Evolutionary conservation across 2,329 filamentous ascomycete genomes (phyloP), one percentile per base, ranked within the genome.

Genomic region (Dothidotthia symphoricarpi): DNA sequence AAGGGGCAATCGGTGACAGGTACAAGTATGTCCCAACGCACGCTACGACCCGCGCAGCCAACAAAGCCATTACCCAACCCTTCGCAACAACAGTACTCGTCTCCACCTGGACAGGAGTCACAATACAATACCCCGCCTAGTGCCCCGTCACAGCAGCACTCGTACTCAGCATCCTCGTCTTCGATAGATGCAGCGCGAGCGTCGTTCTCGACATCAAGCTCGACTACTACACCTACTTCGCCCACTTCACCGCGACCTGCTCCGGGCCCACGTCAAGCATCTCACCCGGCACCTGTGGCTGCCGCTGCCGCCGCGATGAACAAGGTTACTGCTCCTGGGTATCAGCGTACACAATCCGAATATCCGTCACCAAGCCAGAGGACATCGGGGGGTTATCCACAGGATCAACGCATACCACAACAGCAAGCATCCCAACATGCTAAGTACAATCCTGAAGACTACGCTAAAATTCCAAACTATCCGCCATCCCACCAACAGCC

Each of bases 401-500:
- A 66, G 47, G 71, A 69, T 33, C 63, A 66, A 36, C 67, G 67
- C 36, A 44, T 63, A 28, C 60, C 62, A 19, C 69, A 69, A 35
- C 60, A 67, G 34, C 72, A 69, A 39, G 69, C 68, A 31, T 70
- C 73, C 15, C 64, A 69, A 41, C 74, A 77, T 51, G 73, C 81
- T 27, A 81, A 80, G 52, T 93, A 93, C 63, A 87, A 93, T 61
- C 87, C 87, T 17, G 81, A 80, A 16, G 83, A 84, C 47, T 93
- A 90, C 63, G 85, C 83, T 42, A 66, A 68, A 34, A 69, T 72
- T 24, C 63, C 61, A 33, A 57, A 52, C 24, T 67, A 68, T 45
- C 53, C 55, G 37, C 54, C 57, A 44, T 48, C 49, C 34, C 57
- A 58, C 55, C 66, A 52, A 39, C 47, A 52, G 39, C 47, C 51